Evolutionary conservation across 345 rosid genomes (phyloP), one percentile per base, ranked within the genome.

Genomic region (Stellera chamaejasme): DNA sequence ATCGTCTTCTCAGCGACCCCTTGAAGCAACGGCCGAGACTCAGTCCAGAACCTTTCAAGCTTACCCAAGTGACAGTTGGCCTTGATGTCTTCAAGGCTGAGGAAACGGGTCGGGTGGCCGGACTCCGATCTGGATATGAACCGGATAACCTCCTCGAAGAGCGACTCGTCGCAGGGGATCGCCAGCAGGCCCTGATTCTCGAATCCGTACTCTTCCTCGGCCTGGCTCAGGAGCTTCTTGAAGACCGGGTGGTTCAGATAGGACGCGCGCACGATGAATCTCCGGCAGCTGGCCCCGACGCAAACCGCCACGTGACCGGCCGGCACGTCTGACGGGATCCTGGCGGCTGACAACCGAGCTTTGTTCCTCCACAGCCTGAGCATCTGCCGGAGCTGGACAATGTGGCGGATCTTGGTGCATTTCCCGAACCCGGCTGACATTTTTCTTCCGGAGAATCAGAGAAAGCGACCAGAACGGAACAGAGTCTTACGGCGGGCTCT

Each of bases 341-440:
- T 72, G 47, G 48, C 67, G 54, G 68, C 81, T 0, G 96, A 83
- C 72, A 77, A 61, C 26, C 92, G 66, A 3, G 96, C 96, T 73
- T 89, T 87, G 88, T 70, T 83, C 6, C 97, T 75, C 99, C 99
- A 93, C 54, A 85, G 79, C 41, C 81, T 76, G 46, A 89, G 74
- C 88, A 93, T 67, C 61, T 89, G 99, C 12, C 92, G 81, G 14
- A 93, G 95, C 77, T 84, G 66, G 53, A 87, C 95, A 67, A 93
- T 93, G 82, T 87, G 88, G 59, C 90, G 88, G 82, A 93, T 93
- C 74, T 82, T 93, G 73, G 85, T 71, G 96, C 95, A 84, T 81
- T 83, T 89, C 45, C 77, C 97, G 1, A 76, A 16, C 13, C 83
- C 72, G 16, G 69, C 72, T 0, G 89, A 63, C 98, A 86, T 92